phyloP scores from a whole-genome alignment of 2,329 filamentous ascomycete genomes.

The Xylariaceae sp. region DNA sequence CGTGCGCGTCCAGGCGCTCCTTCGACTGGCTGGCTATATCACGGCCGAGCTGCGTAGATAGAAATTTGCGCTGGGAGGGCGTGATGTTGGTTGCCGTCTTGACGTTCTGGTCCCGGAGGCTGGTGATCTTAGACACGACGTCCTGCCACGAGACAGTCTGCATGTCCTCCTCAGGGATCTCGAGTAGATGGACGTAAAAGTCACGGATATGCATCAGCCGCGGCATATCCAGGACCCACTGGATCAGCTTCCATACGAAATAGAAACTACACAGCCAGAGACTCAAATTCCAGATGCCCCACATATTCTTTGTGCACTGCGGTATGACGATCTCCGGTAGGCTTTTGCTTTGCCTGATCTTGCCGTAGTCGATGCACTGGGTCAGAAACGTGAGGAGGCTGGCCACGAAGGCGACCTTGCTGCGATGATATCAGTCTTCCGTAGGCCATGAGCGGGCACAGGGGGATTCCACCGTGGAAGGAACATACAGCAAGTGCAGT shows the following conservation, averaged over 20 bases:
- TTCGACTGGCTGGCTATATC: slow-evolving; percentile 77
- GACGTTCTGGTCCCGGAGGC: slow-evolving; percentile 78
- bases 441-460: no score
- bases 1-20: slow-evolving; percentile 89
- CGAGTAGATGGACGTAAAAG: slow-evolving; percentile 77
- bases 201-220: slow-evolving; percentile 73
- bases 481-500: slow-evolving; percentile 65
- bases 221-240: slow-evolving; percentile 67
- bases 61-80: slow-evolving; percentile 44
- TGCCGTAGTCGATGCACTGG: slow-evolving; percentile 78
- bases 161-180: slow-evolving; percentile 77
- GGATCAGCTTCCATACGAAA: slow-evolving; percentile 74
- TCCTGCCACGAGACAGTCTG: slow-evolving; percentile 94
- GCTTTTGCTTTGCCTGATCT: slow-evolving; percentile 59
- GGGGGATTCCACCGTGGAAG: neutral
- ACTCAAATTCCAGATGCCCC: slow-evolving; percentile 67
- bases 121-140: slow-evolving; percentile 79
- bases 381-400: slow-evolving; percentile 76
- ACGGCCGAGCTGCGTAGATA: slow-evolving; percentile 51
- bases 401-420: slow-evolving; percentile 76
- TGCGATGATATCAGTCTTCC: slow-evolving; percentile 30
- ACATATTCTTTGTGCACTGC: slow-evolving; percentile 73
- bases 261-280: slow-evolving; percentile 83
- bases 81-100: slow-evolving; percentile 60
- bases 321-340: slow-evolving; percentile 55